Percentiles rank a stretch among this genome's conserved stretches.
phyloP scores from a whole-genome alignment of 106 monocot species.

The Platanthera zijinensis region DNA sequence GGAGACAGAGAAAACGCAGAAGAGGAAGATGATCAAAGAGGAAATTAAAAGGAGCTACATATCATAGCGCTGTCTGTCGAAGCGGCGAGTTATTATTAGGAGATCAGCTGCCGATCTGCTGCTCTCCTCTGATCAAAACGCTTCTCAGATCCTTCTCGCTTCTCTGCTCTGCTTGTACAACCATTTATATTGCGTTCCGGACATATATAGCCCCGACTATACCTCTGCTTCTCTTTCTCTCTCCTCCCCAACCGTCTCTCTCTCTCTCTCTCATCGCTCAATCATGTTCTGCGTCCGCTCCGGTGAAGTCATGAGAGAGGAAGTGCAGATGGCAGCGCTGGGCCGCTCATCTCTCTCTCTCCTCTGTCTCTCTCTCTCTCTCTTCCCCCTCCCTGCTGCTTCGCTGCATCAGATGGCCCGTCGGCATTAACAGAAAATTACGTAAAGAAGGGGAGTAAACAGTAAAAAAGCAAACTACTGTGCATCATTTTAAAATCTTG shows the following conservation, averaged over 20 bases:
- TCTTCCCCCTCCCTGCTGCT: not conserved
- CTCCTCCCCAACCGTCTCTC: not conserved
- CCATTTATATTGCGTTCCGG: no score
- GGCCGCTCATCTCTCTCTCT: no score
- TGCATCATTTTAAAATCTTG: no score
- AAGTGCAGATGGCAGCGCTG: not conserved
- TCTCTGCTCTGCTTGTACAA: no score
- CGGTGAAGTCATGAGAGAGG: not conserved
- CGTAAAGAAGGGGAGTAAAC: not conserved
- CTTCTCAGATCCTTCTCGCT: no score
- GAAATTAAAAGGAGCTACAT: not conserved
- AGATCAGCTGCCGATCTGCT: not conserved
- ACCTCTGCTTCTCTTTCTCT: not conserved
- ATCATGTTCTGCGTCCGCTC: not conserved
- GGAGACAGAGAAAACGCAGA: not conserved
- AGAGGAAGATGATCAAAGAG: not conserved
- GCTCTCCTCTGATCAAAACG: not conserved
- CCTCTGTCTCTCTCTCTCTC: constrained; percentile 1
- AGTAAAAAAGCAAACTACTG: not conserved
- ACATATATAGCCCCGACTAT: no score
- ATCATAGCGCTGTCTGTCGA: not conserved
- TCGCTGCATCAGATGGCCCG: not conserved
- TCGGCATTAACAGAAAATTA: not conserved
- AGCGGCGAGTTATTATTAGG: not conserved
- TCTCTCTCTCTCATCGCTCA: not conserved